Percentiles rank a stretch among this genome's conserved stretches.
These are phyloP conservation scores for Saturnispora ahearnii DNA, from an alignment of 805 yeast genomes.

Conservation along the genomic window DNA sequence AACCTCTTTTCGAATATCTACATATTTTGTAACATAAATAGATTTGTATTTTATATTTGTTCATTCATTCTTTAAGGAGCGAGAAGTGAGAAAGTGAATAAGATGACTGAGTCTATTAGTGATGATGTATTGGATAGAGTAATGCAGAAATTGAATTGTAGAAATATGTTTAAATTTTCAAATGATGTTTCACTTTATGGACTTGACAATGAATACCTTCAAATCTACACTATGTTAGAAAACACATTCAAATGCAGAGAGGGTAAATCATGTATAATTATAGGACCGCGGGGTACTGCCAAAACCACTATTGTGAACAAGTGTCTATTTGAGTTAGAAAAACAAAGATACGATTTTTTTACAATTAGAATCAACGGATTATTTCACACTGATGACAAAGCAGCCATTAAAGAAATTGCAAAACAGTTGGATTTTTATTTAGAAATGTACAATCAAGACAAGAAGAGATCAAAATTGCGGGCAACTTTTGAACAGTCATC, in stretches of 20 bases:
- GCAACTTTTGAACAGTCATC: conserved; percentile 40
- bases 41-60: neutral
- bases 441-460: conserved; percentile 12
- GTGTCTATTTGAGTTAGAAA: conserved; percentile 40
- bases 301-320: conserved; percentile 56
- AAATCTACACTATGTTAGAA: conserved; percentile 49
- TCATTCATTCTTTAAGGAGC: too few relatives aligned
- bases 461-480: conserved; percentile 8
- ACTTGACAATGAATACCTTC: conserved; percentile 34
- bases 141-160: conserved; percentile 15
- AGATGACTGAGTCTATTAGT: neutral
- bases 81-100: neutral
- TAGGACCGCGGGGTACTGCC: conserved; percentile 78
- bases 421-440: conserved; percentile 55
- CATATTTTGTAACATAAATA: neutral
- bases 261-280: conserved; percentile 69
- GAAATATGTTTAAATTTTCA: conserved; percentile 13
- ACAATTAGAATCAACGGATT: conserved; percentile 59
- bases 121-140: conserved; percentile 5
- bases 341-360: conserved; percentile 44
- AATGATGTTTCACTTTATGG: conserved; percentile 23
- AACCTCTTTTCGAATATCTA: neutral
- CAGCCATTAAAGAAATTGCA: conserved; percentile 81
- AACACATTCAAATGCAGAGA: conserved; percentile 60
- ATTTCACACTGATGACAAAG: conserved; percentile 62